phyloP scores from a whole-genome alignment of 805 yeast genomes.

The Candida incommunis region DNA sequence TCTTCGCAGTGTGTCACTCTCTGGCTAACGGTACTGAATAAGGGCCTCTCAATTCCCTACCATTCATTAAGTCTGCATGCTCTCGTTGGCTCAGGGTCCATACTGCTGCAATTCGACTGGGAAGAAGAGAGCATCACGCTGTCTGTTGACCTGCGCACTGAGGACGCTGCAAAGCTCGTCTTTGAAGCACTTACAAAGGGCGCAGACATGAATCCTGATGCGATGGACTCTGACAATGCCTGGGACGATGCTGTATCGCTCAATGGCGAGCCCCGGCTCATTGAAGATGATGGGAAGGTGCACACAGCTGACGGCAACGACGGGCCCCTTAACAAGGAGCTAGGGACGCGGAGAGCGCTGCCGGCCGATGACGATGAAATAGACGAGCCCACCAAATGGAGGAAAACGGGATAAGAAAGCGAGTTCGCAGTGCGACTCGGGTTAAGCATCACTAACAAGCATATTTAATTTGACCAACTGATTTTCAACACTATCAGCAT shows the following conservation, averaged over 20 bases:
- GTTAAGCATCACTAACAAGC: neutral
- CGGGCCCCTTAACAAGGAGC: neutral
- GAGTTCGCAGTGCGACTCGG: neutral
- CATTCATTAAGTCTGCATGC: neutral
- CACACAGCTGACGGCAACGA: neutral
- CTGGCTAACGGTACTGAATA: neutral
- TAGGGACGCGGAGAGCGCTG: conserved; percentile 7
- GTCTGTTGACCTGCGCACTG: neutral
- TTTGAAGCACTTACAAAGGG: neutral
- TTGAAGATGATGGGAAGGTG: neutral
- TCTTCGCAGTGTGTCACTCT: neutral
- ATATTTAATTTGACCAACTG: neutral
- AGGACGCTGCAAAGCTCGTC: neutral
- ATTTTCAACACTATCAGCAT: conserved; percentile 1
- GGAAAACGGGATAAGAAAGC: conserved; percentile 7
- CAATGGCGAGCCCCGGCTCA: neutral
- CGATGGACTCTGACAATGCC: neutral
- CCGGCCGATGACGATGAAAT: conserved; percentile 4
- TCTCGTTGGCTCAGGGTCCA: neutral
- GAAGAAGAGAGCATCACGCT: neutral
- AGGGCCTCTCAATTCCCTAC: neutral
- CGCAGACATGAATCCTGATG: conserved; percentile 1
- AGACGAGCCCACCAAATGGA: conserved; percentile 10
- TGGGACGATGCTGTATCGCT: neutral
- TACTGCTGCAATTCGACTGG: neutral